phyloP scores from a whole-genome alignment of 148 eudicot species.

The Fagopyrum esculentum region DNA sequence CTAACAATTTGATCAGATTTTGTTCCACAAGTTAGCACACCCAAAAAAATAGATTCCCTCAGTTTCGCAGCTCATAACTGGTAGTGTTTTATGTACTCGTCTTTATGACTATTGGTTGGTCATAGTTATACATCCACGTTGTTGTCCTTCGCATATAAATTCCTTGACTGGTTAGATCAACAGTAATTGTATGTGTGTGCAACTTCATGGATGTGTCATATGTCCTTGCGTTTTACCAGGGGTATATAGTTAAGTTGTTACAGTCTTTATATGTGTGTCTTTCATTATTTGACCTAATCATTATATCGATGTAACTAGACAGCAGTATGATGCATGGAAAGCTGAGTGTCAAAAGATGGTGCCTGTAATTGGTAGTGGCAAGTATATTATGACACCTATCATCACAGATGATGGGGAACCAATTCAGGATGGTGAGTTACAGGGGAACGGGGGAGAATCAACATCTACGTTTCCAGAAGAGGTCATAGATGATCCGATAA shows the following conservation, averaged over 20 bases:
- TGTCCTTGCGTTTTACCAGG: not conserved
- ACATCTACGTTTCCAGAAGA: constrained; percentile 16
- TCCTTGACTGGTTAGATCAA: not conserved
- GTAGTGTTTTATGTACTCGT: not conserved
- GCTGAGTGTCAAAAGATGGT: constrained; percentile 74
- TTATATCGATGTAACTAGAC: constrained; percentile 41
- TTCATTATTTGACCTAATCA: constrained; percentile 17
- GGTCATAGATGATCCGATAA: constrained; percentile 20
- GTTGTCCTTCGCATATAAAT: not conserved
- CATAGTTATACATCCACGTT: not conserved
- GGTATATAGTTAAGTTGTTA: not conserved
- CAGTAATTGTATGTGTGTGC: not conserved
- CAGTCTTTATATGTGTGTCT: not conserved
- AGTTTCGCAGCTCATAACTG: not conserved
- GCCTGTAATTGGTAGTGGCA: constrained; percentile 71
- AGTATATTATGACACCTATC: constrained; percentile 54
- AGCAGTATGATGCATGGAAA: constrained; percentile 81
- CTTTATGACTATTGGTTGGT: not conserved
- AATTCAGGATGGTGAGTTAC: constrained; percentile 23
- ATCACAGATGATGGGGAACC: constrained; percentile 60
- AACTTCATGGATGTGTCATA: not conserved
- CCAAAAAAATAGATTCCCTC: not conserved
- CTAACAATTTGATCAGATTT: not conserved
- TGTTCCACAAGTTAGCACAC: not conserved
- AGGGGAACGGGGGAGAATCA: constrained; percentile 4